Evolutionary conservation across 2,329 filamentous ascomycete species (phyloP).

Genomic region (Sporothrix dimorphospora): DNA sequence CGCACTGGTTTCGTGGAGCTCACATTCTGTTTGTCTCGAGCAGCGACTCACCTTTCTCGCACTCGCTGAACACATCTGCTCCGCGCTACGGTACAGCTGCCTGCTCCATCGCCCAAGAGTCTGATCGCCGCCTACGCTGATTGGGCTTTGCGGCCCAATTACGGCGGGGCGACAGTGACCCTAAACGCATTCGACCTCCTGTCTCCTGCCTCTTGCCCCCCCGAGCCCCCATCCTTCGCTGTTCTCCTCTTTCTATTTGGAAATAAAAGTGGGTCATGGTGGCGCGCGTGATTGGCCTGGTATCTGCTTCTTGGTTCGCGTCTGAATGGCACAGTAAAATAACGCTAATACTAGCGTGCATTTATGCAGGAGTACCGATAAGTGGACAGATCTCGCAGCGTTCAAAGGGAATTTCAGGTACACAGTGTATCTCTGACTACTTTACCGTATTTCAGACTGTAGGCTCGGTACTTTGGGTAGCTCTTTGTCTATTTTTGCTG

Average conservation of each 20-base stretch:
- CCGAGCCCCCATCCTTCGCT: neutral
- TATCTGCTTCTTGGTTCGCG: neutral
- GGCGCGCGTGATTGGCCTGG: slow-evolving; percentile 24
- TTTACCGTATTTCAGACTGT: neutral
- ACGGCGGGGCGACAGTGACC: slow-evolving; percentile 24
- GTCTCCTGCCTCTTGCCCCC: slow-evolving; percentile 23
- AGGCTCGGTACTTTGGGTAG: slow-evolving; percentile 21
- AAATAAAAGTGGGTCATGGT: slow-evolving; percentile 15
- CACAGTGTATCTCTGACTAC: neutral
- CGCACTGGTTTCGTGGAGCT: neutral
- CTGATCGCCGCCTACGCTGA: slow-evolving; percentile 42
- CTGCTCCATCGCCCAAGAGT: slow-evolving; percentile 30
- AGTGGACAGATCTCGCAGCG: neutral
- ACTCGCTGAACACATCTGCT: neutral
- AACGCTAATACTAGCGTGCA: slow-evolving; percentile 27
- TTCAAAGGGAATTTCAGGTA: neutral
- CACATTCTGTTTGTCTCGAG: neutral
- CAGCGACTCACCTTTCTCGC: neutral
- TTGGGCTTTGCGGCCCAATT: slow-evolving; percentile 39
- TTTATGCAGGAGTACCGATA: neutral
- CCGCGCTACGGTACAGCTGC: neutral
- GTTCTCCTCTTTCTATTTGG: neutral
- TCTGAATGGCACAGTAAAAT: slow-evolving; percentile 24
- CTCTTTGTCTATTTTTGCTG: neutral
- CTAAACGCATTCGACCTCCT: slow-evolving; percentile 20